Evolutionary conservation across 2,329 filamentous ascomycete genomes (phyloP).

Genomic region (Nothomitra cinnamomea): DNA sequence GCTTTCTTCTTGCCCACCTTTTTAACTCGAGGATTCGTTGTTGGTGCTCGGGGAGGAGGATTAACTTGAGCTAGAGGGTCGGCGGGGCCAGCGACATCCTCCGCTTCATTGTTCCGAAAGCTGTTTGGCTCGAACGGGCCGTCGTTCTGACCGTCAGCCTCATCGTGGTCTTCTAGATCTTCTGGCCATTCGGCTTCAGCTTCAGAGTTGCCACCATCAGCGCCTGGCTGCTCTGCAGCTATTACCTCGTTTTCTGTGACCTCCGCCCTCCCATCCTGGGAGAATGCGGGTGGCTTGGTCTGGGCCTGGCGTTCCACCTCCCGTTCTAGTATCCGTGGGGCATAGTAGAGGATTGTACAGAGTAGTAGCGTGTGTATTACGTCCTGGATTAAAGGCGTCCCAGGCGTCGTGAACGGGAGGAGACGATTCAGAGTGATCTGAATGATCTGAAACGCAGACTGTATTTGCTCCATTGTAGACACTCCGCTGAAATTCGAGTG

Average conservation of each 20-base stretch:
- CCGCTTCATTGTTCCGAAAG: background rate
- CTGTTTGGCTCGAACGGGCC: background rate
- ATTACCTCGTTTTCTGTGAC: background rate
- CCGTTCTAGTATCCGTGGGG: conserved; percentile 4
- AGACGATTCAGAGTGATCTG: background rate
- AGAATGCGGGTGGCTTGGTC: background rate
- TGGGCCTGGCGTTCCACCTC: background rate
- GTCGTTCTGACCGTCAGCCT: background rate
- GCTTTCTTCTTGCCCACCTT: conserved; percentile 6
- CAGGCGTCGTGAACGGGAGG: conserved; percentile 3
- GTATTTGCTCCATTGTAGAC: background rate
- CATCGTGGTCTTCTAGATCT: conserved; percentile 1
- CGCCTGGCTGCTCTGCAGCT: background rate
- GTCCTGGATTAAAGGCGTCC: conserved; percentile 5
- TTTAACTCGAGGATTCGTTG: background rate
- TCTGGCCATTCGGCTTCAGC: conserved; percentile 2
- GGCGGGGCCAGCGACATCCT: background rate
- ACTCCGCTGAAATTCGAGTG: too few relatives aligned
- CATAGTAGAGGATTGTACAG: conserved; percentile 1
- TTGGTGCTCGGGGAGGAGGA: background rate
- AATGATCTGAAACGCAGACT: background rate
- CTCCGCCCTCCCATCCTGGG: background rate
- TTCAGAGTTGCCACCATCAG: background rate
- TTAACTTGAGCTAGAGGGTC: background rate
- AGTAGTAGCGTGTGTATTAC: conserved; percentile 4